A percentile compares a stretch with the other conserved stretches of the same genome.
These are phyloP conservation scores for Dioscorea alata DNA, from an alignment of 106 monocot genomes.

Conservation along the genomic window DNA sequence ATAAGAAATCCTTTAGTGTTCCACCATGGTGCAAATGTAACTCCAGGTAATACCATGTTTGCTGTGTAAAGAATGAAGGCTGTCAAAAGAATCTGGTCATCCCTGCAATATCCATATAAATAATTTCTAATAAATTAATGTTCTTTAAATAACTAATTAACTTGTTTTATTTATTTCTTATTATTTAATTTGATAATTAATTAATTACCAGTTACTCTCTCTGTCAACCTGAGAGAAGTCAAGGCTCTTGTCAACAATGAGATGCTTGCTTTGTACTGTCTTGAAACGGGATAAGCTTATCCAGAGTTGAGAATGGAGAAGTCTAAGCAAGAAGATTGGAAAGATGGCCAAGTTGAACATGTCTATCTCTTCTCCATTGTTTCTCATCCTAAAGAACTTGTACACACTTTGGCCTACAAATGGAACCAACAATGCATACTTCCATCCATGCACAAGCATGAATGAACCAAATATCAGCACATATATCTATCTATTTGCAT, in stretches of 20 bases:
- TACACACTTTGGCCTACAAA: slow-evolving; percentile 5
- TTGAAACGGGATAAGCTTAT: slow-evolving; percentile 55
- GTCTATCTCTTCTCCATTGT: slow-evolving; percentile 5
- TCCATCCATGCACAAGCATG: slow-evolving; percentile 1
- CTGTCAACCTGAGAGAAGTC: slow-evolving; percentile 78
- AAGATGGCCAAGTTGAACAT: slow-evolving; percentile 11
- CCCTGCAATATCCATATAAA: slow-evolving; percentile 31
- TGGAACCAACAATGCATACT: slow-evolving; percentile 32
- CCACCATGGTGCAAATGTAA: slow-evolving; percentile 36
- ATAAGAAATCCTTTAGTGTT: slow-evolving; percentile 38
- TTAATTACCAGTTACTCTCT: slow-evolving; percentile 49
- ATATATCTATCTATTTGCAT: no score
- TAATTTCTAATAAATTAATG: no score
- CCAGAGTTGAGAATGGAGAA: slow-evolving; percentile 47
- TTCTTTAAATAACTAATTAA: not conserved
- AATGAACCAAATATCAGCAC: not conserved
- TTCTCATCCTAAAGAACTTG: not conserved
- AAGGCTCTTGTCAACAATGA: slow-evolving; percentile 48
- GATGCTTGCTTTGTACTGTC: slow-evolving; percentile 47
- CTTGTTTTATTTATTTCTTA: not conserved
- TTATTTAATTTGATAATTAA: no score
- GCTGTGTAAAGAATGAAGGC: slow-evolving; percentile 43
- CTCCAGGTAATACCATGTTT: slow-evolving; percentile 15
- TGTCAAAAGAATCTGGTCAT: slow-evolving; percentile 68
- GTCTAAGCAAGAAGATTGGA: slow-evolving; percentile 17